Evolutionary conservation across 108 stramenopile genomes (phyloP).

Genomic region (Cylindrotheca closterium): DNA sequence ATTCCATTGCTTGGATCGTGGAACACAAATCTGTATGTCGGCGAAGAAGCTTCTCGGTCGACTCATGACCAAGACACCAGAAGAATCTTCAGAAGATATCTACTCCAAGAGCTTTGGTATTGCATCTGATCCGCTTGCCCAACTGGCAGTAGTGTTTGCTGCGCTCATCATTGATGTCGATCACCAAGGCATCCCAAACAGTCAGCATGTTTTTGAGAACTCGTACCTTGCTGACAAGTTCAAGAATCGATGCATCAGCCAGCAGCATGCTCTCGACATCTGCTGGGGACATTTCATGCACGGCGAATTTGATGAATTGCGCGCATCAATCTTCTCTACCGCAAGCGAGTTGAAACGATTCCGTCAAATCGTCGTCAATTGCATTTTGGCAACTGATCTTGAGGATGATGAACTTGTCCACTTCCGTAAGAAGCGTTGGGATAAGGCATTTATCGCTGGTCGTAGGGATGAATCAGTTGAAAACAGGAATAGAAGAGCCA

Average conservation of each 20-base stretch:
- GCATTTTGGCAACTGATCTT: constrained; percentile 39
- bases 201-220: constrained; percentile 31
- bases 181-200: constrained; percentile 40
- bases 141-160: constrained; percentile 43
- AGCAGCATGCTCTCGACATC: constrained; percentile 33
- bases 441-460: constrained; percentile 25
- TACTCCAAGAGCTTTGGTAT: constrained; percentile 31
- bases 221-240: constrained; percentile 22
- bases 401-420: constrained; percentile 23
- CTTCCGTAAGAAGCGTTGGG: constrained; percentile 34
- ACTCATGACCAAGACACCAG: constrained; percentile 7
- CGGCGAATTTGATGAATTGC: constrained; percentile 25
- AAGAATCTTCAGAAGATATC: neutral
- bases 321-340: constrained; percentile 19
- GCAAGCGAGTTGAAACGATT: constrained; percentile 31
- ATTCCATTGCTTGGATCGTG: constrained; percentile 45
- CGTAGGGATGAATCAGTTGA: constrained; percentile 3
- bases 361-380: constrained; percentile 36
- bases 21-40: constrained; percentile 40
- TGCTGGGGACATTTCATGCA: constrained; percentile 36
- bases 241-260: constrained; percentile 27
- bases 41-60: constrained; percentile 35
- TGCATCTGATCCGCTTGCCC: constrained; percentile 38
- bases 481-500: constrained; percentile 31
- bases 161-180: constrained; percentile 39